Percentiles rank a stretch among this genome's conserved stretches.
These are phyloP conservation scores for Sugiyamaella boreocaroliniensis DNA, from an alignment of 805 yeast species.

Conservation along the genomic window DNA sequence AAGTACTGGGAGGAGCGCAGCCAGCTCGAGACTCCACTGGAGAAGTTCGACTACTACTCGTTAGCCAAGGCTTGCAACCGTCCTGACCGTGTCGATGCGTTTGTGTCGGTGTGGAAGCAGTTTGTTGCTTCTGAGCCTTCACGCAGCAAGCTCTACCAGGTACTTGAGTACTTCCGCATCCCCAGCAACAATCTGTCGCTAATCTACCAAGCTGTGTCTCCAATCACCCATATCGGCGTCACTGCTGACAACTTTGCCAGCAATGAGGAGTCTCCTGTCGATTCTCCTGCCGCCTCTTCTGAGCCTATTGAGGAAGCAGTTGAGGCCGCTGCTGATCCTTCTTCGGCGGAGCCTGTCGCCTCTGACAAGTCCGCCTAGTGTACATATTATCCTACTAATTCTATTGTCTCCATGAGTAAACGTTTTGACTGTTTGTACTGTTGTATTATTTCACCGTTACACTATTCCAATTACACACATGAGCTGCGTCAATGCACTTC, in stretches of 20 bases:
- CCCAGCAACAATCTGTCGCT: not conserved
- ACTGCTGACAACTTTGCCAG: not conserved
- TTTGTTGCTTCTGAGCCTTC: not conserved
- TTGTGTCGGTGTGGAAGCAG: conserved; percentile 7
- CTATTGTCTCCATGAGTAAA: too few relatives aligned
- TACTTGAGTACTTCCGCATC: not conserved
- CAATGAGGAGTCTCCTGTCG: too few relatives aligned
- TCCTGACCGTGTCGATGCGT: conserved; percentile 5
- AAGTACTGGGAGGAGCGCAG: conserved; percentile 42
- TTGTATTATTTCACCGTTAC: too few relatives aligned
- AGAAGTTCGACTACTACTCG: conserved; percentile 17
- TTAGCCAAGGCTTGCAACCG: conserved; percentile 20
- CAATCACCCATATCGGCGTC: not conserved
- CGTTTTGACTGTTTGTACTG: too few relatives aligned
- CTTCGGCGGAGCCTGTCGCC: too few relatives aligned
- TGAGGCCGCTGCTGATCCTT: too few relatives aligned
- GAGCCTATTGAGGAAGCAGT: not conserved
- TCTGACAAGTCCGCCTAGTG: too few relatives aligned
- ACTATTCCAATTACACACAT: too few relatives aligned
- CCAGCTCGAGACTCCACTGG: conserved; percentile 7
- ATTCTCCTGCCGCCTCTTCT: not conserved
- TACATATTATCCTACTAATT: too few relatives aligned
- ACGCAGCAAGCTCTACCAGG: not conserved
- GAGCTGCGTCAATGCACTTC: too few relatives aligned
- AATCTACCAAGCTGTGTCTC: not conserved